Percentiles rank a stretch among this genome's conserved stretches.
Evolutionary conservation across 495 filamentous ascomycete genomes (phyloP).

Genomic region (Amorphotheca resinae): DNA sequence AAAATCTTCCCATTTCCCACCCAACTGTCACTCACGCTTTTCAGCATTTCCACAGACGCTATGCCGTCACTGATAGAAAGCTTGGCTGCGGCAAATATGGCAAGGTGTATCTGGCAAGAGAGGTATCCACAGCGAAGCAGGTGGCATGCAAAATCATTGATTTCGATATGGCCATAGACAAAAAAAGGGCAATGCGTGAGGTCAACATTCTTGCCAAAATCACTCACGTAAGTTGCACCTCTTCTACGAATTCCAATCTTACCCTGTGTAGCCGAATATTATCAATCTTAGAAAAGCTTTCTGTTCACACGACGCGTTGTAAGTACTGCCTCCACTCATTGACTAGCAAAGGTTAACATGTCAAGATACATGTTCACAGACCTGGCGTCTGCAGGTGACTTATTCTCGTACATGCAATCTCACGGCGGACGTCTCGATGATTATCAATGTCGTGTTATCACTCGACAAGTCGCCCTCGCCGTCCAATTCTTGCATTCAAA

Average conservation of each 20-base stretch:
- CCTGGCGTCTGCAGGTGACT: slow-evolving; percentile 53
- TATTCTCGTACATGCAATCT: slow-evolving; percentile 38
- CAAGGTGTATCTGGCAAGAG: slow-evolving; percentile 68
- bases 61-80: slow-evolving; percentile 36
- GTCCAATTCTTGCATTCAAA: slow-evolving; percentile 71
- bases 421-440: slow-evolving; percentile 42
- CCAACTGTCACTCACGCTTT: background rate
- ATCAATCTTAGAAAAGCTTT: slow-evolving; percentile 43
- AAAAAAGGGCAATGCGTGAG: slow-evolving; percentile 29
- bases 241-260: background rate
- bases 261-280: slow-evolving; percentile 43
- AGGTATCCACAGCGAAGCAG: slow-evolving; percentile 49
- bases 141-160: slow-evolving; percentile 66
- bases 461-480: slow-evolving; percentile 68
- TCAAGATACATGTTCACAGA: slow-evolving; percentile 54
- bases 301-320: slow-evolving; percentile 37
- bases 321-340: slow-evolving; percentile 18
- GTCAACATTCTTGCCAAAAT: slow-evolving; percentile 42
- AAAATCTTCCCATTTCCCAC: background rate
- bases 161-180: slow-evolving; percentile 16
- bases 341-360: slow-evolving; percentile 1
- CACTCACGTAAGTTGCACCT: slow-evolving; percentile 39
- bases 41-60: slow-evolving; percentile 36
- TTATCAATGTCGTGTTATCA: slow-evolving; percentile 64
- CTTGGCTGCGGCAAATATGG: slow-evolving; percentile 81